Conservation (phyloP, 116 monocot genomes). For the Thalassia testudinum region DNA sequence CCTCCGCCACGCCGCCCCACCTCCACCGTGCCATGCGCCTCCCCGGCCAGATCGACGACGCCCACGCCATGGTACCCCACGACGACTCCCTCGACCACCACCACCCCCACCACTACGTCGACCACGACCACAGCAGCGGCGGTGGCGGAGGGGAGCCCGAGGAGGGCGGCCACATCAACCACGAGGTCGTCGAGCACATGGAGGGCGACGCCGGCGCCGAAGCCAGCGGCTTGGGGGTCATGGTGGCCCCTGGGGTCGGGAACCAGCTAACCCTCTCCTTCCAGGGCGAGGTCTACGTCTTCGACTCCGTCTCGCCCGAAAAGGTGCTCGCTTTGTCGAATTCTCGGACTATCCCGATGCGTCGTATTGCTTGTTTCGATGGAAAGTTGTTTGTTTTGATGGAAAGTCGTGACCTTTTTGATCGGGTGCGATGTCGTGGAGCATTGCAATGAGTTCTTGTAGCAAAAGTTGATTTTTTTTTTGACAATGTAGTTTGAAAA, state of each 20-base stretch:
- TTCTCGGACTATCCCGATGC: no score
- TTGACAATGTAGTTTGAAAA: no score
- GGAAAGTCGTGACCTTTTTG: no score
- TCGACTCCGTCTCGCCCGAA: conserved; percentile 80
- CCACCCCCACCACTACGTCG: conserved; percentile 10
- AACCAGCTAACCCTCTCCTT: conserved; percentile 75
- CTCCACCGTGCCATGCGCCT: conserved; percentile 16
- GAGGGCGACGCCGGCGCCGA: conserved; percentile 20
- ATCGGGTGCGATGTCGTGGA: no score
- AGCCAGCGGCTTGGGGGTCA: conserved; percentile 10
- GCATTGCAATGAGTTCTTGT: no score
- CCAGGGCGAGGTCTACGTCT: conserved; percentile 73
- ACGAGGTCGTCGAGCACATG: conserved; percentile 18
- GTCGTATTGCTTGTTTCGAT: no score
- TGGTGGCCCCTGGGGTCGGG: conserved; percentile 16
- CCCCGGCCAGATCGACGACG: conserved; percentile 23
- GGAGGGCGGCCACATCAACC: conserved; percentile 18
- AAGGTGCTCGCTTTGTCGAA: conserved; percentile 31
- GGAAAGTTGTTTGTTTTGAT: no score
- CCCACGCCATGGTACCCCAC: conserved; percentile 1
- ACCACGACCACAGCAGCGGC: conserved; percentile 12
- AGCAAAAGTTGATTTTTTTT: no score
- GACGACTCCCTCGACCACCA: conserved; percentile 4
- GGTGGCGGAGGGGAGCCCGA: conserved; percentile 8
- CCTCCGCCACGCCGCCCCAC: background rate